These are phyloP conservation scores for Botrytis deweyae DNA, from an alignment of 2,329 filamentous ascomycete genomes.

Conservation along the genomic window DNA sequence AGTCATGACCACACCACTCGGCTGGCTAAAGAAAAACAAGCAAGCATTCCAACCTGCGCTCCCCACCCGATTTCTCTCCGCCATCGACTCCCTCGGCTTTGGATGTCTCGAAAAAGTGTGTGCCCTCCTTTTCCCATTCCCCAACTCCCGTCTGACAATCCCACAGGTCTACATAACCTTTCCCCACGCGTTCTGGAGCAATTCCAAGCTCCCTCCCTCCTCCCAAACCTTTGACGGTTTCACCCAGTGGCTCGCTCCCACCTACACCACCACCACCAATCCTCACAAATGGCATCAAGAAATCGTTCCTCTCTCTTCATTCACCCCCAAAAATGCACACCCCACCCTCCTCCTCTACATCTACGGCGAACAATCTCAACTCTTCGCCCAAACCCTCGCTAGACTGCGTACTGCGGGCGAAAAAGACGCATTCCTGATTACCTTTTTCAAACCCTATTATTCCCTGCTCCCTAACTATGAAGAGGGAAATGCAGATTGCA, in stretches of 20 bases:
- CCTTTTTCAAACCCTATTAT: conserved; percentile 64
- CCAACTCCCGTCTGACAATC: background rate
- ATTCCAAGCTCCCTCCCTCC: conserved; percentile 3
- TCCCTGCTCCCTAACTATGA: conserved; percentile 60
- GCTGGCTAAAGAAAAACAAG: conserved; percentile 48
- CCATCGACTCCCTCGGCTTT: conserved; percentile 49
- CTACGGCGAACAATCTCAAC: conserved; percentile 46
- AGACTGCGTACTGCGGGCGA: conserved; percentile 25
- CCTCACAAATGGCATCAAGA: conserved; percentile 59
- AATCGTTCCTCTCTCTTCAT: conserved; percentile 59
- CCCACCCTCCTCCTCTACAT: conserved; percentile 69
- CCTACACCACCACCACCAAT: conserved; percentile 52
- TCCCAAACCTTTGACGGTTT: conserved; percentile 46
- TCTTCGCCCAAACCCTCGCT: conserved; percentile 36
- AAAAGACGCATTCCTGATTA: conserved; percentile 36
- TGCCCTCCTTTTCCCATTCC: background rate
- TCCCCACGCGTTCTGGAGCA: conserved; percentile 60
- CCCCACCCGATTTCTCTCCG: conserved; percentile 44
- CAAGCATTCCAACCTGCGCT: conserved; percentile 46
- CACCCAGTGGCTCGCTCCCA: conserved; percentile 59
- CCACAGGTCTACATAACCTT: conserved; percentile 51
- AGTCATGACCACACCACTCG: conserved; percentile 52
- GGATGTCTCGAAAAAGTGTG: conserved; percentile 52
- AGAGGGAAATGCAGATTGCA: conserved; percentile 46
- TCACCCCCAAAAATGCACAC: conserved; percentile 50